Percentiles rank a stretch among this genome's conserved stretches.
Conservation (phyloP, 257 asterid genomes). For the Nicotiana knightiana region DNA sequence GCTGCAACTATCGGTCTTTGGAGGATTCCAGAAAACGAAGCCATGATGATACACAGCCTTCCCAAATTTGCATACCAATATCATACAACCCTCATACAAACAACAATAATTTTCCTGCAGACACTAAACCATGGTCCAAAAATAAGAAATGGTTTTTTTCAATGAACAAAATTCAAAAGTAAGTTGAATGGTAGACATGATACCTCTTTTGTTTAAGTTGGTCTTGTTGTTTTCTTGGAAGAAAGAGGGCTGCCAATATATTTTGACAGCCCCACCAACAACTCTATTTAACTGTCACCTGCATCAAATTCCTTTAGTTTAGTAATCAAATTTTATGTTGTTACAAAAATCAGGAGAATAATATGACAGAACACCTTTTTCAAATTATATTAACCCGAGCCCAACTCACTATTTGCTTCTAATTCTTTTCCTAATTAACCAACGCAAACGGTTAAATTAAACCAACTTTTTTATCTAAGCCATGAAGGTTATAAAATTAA, state of each 20-base stretch:
- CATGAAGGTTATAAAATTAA: no score
- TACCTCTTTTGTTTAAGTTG: constrained; percentile 10
- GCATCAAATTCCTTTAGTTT: background rate
- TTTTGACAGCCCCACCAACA: constrained; percentile 31
- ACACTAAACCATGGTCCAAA: background rate
- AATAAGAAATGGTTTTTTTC: background rate
- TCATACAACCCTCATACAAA: constrained; percentile 5
- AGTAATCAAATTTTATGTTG: background rate
- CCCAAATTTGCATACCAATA: constrained; percentile 4
- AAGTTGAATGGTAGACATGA: background rate
- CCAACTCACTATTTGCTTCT: no score
- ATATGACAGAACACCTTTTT: background rate
- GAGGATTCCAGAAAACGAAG: constrained; percentile 59
- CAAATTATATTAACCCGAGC: no score
- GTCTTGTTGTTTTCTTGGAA: background rate
- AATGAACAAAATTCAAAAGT: background rate
- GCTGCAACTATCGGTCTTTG: constrained; percentile 87
- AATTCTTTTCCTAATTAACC: no score
- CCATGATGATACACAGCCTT: constrained; percentile 32
- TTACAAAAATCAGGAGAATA: background rate
- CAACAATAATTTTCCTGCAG: constrained; percentile 9
- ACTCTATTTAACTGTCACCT: background rate
- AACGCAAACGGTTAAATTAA: no score
- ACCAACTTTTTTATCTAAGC: no score
- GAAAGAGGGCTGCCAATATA: constrained; percentile 38